A percentile compares a stretch with the other conserved stretches of the same genome.
Conservation (phyloP, 1,284 basidiomycete genomes). For the Amylostereum areolatum region DNA sequence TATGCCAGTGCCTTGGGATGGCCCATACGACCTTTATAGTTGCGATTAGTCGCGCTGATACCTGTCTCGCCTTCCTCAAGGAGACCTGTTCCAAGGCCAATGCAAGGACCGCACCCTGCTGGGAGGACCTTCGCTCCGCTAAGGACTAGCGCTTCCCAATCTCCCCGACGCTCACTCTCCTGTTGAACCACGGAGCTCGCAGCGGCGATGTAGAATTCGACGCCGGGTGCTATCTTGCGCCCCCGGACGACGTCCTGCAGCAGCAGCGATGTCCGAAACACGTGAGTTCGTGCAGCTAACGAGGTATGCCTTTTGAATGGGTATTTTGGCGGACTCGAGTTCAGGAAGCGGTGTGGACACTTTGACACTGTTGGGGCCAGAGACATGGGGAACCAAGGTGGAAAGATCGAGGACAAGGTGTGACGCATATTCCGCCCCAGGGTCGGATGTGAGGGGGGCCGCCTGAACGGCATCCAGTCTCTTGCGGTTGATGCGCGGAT, state of each 20-base stretch:
- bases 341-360: slow-evolving; percentile 85
- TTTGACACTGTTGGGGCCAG: slow-evolving; percentile 98
- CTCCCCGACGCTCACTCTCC: slow-evolving; percentile 80
- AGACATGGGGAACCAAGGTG: slow-evolving; percentile 91
- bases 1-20: slow-evolving; percentile 93
- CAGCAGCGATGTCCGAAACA: slow-evolving; percentile 89
- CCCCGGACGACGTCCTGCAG: slow-evolving; percentile 86
- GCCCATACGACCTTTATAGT: slow-evolving; percentile 99
- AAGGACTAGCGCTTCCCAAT: slow-evolving; percentile 84
- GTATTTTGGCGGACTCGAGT: slow-evolving; percentile 69
- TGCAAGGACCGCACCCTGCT: slow-evolving; percentile 97
- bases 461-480: slow-evolving; percentile 67
- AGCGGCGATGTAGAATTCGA: slow-evolving; percentile 97
- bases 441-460: slow-evolving; percentile 63
- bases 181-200: slow-evolving; percentile 89
- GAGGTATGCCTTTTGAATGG: slow-evolving; percentile 97
- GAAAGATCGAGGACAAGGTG: slow-evolving; percentile 91
- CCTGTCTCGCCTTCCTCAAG: slow-evolving; percentile 93
- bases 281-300: slow-evolving; percentile 99
- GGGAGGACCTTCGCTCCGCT: slow-evolving; percentile 92
- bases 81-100: slow-evolving; percentile 90
- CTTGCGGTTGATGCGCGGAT: slow-evolving; percentile 81
- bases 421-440: slow-evolving; percentile 79
- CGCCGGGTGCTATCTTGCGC: slow-evolving; percentile 80
- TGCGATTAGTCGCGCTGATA: slow-evolving; percentile 97